Base-by-base conservation (phyloP, 257 asterid species). In the Rubia yunnanensis region DNA sequence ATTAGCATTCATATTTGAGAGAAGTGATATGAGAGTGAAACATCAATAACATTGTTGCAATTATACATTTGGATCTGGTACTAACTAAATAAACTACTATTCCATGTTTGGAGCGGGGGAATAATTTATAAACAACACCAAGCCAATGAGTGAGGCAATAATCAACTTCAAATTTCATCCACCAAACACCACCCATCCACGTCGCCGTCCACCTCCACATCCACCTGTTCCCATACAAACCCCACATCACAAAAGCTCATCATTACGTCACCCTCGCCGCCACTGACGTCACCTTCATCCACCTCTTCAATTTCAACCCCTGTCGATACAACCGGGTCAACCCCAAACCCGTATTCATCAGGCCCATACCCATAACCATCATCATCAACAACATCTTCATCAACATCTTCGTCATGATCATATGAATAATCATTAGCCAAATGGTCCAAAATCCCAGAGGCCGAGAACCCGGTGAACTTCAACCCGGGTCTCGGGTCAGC, bases 151-250 rank as follows among this genome's bases (percentile, higher is more conserved):
- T 39, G n/a, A 11, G 48, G 48, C 48, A 11, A 22, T 15, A 55
- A 55, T 35, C 17, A 36, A n/a, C 30, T 57, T 85, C 76, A 81
- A 66, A 84, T 69, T 73, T 85, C 86, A 57, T 84, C 85, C 74
- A 86, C 90, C 67, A 88, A 74, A 67, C 86, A 86, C 96, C 98
- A 88, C 54, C 77, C 82, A 62, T 81, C 95, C 66, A 76, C 95
- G 34, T 76, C 96, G 44, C 69, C 92, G 31, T 81, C 86, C 14
- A 1, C 17, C 13, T 14, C 38, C 38, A 5, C 62, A 22, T 56
- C 62, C 72, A 73, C 73, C 15, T 70, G 65, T 38, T 76, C 76
- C 84, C 70, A 70, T 38, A 64, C 74, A 59, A 74, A 70, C 30
- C 73, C 89, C 66, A 76, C 83, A 30, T 81, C 85, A 54, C 77